Conservation (phyloP, 2,329 filamentous ascomycete genomes). For the Kalmusia sp. region DNA sequence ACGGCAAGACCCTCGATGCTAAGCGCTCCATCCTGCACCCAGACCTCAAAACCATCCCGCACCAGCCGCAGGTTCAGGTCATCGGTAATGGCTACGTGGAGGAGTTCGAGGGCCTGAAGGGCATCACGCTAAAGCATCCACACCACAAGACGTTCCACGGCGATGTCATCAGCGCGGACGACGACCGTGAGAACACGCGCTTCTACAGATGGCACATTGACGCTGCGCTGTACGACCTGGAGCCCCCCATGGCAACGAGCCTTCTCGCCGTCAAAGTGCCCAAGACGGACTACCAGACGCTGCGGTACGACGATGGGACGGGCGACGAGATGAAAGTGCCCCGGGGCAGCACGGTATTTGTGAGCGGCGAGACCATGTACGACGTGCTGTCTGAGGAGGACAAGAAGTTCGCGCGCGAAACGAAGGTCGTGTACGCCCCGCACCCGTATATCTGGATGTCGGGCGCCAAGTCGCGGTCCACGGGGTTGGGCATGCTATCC, state of each 20-base stretch:
- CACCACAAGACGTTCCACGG: constrained; percentile 81
- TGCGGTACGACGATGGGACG: constrained; percentile 76
- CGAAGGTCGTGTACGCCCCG: constrained; percentile 73
- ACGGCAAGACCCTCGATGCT: constrained; percentile 75
- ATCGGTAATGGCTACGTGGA: constrained; percentile 77
- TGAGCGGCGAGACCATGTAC: constrained; percentile 74
- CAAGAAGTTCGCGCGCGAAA: constrained; percentile 70
- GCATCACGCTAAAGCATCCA: constrained; percentile 74
- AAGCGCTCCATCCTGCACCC: constrained; percentile 74
- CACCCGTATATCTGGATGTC: constrained; percentile 88
- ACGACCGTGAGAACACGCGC: constrained; percentile 64
- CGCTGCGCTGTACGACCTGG: constrained; percentile 75
- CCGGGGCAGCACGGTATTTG: constrained; percentile 79
- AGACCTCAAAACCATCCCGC: constrained; percentile 80
- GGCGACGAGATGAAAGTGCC: constrained; percentile 71
- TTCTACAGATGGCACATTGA: constrained; percentile 86
- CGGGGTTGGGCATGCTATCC: constrained; percentile 74
- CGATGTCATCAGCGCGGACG: constrained; percentile 65
- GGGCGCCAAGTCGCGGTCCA: constrained; percentile 68
- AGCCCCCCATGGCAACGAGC: constrained; percentile 76
- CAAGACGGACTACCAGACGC: constrained; percentile 67
- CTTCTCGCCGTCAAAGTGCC: constrained; percentile 78
- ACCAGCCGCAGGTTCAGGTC: constrained; percentile 81
- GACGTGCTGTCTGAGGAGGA: constrained; percentile 70
- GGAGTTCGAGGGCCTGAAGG: constrained; percentile 73